phyloP scores from a whole-genome alignment of 805 yeast species.

The Metschnikowia koreensis region DNA sequence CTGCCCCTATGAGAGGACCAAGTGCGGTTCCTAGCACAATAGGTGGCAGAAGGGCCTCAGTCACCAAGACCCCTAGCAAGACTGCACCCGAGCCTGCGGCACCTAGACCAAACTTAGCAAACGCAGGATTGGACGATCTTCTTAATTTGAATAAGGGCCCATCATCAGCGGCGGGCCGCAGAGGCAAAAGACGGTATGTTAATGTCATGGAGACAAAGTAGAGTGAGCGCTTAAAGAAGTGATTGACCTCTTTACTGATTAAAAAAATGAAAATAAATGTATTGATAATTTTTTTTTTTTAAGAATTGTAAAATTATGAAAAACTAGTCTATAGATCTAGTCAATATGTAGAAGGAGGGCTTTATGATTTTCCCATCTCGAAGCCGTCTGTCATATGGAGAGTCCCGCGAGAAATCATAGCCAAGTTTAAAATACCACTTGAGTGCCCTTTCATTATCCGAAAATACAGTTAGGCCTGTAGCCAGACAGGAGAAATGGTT shows the following conservation, averaged over 20 bases:
- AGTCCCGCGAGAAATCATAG: constrained; percentile 36
- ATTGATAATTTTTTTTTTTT: background rate
- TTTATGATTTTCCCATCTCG: constrained; percentile 39
- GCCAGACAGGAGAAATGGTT: constrained; percentile 22
- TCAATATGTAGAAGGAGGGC: constrained; percentile 44
- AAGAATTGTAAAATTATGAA: too few species aligned
- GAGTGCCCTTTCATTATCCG: constrained; percentile 42
- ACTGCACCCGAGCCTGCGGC: constrained; percentile 24
- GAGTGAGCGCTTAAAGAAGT: background rate
- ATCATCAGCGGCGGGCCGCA: constrained; percentile 13
- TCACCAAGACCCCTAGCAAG: constrained; percentile 40
- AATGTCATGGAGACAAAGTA: constrained; percentile 17
- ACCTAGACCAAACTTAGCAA: constrained; percentile 27
- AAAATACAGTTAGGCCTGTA: constrained; percentile 50
- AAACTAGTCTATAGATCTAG: background rate
- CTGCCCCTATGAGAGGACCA: constrained; percentile 13
- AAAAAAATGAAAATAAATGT: background rate
- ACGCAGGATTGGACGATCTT: constrained; percentile 42
- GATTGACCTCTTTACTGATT: background rate
- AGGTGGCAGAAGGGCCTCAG: constrained; percentile 58
- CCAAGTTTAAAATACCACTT: constrained; percentile 44
- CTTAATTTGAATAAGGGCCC: constrained; percentile 23
- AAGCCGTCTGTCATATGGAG: constrained; percentile 44
- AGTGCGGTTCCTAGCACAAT: background rate
- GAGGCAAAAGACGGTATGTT: constrained; percentile 20